Conservation (phyloP, 1,284 basidiomycete species). For the Ceratobasidium theobromae region DNA sequence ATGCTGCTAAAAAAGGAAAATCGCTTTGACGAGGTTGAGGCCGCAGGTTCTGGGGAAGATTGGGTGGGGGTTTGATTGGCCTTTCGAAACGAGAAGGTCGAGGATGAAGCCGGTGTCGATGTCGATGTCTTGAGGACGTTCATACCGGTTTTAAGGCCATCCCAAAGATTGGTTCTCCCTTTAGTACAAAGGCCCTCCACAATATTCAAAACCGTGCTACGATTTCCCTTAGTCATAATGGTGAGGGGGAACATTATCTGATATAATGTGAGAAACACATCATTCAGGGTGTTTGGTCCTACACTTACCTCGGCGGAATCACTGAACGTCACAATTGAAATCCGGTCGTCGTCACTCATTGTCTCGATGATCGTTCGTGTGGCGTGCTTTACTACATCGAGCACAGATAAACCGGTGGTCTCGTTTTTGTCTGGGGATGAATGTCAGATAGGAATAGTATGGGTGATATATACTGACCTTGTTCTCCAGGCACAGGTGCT, state of each 20-base stretch:
- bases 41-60: background rate
- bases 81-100: too few species aligned
- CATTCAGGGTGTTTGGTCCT: background rate
- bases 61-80: background rate
- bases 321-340: slow-evolving; percentile 37
- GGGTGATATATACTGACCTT: slow-evolving; percentile 23
- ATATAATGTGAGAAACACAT: background rate
- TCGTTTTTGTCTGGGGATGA: slow-evolving; percentile 28
- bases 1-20: background rate
- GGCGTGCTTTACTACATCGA: slow-evolving; percentile 37
- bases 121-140: slow-evolving; percentile 30
- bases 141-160: slow-evolving; percentile 37
- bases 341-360: slow-evolving; percentile 34
- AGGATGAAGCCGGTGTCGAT: background rate
- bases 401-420: slow-evolving; percentile 27
- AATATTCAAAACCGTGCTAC: slow-evolving; percentile 17
- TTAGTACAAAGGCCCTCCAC: slow-evolving; percentile 32
- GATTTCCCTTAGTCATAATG: slow-evolving; percentile 25
- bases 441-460: background rate
- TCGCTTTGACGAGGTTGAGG: background rate
- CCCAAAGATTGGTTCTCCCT: slow-evolving; percentile 37
- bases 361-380: slow-evolving; percentile 35
- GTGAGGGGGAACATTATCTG: slow-evolving; percentile 31
- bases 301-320: slow-evolving; percentile 32
- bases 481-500: slow-evolving; percentile 35